phyloP scores from a whole-genome alignment of 768 basidiomycete genomes.

The Trametes cubensis region DNA sequence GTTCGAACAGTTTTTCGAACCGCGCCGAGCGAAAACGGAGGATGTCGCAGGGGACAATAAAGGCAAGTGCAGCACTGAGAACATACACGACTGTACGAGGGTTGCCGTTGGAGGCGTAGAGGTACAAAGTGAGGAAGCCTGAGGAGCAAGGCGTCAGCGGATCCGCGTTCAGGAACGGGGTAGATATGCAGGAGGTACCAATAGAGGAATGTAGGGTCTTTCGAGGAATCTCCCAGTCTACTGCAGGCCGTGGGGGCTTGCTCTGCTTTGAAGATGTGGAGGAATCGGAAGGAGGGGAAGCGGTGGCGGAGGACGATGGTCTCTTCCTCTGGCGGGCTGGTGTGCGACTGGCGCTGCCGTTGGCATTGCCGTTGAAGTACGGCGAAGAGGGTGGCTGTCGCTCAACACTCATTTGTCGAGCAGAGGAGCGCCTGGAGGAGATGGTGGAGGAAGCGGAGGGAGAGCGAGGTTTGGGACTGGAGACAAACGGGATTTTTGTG shows the following conservation, averaged over 20 bases:
- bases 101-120: conserved; percentile 54
- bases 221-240: conserved; percentile 91
- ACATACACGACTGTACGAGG: conserved; percentile 56
- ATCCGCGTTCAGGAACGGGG: neutral
- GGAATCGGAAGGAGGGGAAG: neutral
- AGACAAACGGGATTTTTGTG: conserved; percentile 29
- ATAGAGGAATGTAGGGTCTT: conserved; percentile 89
- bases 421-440: conserved; percentile 3
- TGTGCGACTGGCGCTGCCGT: conserved; percentile 4
- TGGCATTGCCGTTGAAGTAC: neutral
- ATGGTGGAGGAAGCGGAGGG: conserved; percentile 15
- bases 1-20: conserved; percentile 75
- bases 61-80: conserved; percentile 65
- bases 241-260: conserved; percentile 10
- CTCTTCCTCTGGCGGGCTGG: conserved; percentile 19
- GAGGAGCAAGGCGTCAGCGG: conserved; percentile 22
- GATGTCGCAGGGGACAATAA: conserved; percentile 75
- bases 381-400: neutral
- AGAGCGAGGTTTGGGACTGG: conserved; percentile 21
- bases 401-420: conserved; percentile 18
- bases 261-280: neutral
- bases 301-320: neutral
- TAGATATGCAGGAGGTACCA: conserved; percentile 50
- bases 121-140: conserved; percentile 67
- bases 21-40: conserved; percentile 66